A percentile compares a stretch with the other conserved stretches of the same genome.
These are phyloP conservation scores for Microglena sp. DNA, from an alignment of 139 green algal species.

Conservation along the genomic window DNA sequence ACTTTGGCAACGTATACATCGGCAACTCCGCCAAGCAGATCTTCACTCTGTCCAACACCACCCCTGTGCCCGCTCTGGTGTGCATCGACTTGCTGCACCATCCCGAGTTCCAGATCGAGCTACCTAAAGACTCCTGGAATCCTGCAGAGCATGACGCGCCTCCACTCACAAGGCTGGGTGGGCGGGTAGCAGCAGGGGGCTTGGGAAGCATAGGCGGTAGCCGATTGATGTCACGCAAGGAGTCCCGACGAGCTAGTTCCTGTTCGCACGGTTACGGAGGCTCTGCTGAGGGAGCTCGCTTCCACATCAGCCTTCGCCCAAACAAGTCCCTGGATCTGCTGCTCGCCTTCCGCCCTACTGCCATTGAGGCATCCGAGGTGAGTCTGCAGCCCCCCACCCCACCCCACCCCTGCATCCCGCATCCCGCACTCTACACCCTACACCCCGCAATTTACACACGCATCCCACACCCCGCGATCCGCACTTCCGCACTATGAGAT, in stretches of 20 bases:
- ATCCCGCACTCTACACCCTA: too few species aligned
- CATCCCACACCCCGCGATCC: too few species aligned
- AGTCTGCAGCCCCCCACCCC: too few species aligned
- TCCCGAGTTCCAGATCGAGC: conserved; percentile 43
- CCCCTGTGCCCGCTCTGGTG: conserved; percentile 35
- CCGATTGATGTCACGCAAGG: too few species aligned
- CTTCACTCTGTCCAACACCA: conserved; percentile 52
- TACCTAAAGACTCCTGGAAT: conserved; percentile 44
- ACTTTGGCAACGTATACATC: conserved; percentile 46
- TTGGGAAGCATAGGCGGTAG: too few species aligned
- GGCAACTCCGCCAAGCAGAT: conserved; percentile 26
- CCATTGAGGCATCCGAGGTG: too few species aligned
- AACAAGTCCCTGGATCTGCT: conserved; percentile 21
- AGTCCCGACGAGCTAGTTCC: too few species aligned
- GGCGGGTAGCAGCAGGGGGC: too few species aligned
- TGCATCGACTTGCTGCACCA: conserved; percentile 10
- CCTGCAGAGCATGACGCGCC: conserved; percentile 42
- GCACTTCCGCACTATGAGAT: too few species aligned
- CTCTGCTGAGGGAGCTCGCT: not conserved
- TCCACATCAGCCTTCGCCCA: conserved; percentile 27
- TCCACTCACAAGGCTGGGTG: conserved; percentile 45
- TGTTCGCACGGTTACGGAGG: not conserved
- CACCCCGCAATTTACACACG: too few species aligned
- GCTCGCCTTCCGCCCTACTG: conserved; percentile 23
- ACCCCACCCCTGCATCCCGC: too few species aligned